Evolutionary conservation across 2,329 filamentous ascomycete genomes (phyloP).

Genomic region (Scytalidium sp.): DNA sequence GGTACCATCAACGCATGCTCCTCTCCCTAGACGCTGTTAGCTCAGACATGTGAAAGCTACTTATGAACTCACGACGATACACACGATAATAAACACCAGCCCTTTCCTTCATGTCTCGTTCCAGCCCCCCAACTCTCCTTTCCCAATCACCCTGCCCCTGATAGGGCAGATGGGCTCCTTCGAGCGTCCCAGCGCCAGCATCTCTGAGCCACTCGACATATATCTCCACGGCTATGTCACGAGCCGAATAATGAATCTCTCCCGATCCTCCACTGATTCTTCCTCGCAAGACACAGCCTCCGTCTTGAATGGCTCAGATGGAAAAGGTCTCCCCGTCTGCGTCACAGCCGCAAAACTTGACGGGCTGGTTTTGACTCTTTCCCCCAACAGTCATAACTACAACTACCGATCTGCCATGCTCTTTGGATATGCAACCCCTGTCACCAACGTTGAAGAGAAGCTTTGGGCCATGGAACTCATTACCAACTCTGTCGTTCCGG

Average conservation of each 20-base stretch:
- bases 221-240: constrained; percentile 86
- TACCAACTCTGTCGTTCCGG: constrained; percentile 69
- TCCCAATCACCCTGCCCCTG: constrained; percentile 79
- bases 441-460: constrained; percentile 67
- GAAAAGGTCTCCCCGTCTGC: constrained; percentile 65
- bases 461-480: constrained; percentile 75
- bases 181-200: constrained; percentile 56
- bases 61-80: constrained; percentile 58
- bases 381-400: constrained; percentile 80
- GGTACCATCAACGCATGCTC: constrained; percentile 4
- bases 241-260: constrained; percentile 70
- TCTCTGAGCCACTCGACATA: constrained; percentile 67
- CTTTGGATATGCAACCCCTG: constrained; percentile 68
- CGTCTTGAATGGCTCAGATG: not conserved
- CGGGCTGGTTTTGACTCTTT: constrained; percentile 75
- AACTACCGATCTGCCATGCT: constrained; percentile 82
- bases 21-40: not conserved
- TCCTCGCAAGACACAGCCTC: constrained; percentile 1
- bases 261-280: constrained; percentile 20
- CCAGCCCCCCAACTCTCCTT: constrained; percentile 51
- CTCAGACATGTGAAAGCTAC: constrained; percentile 3
- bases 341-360: constrained; percentile 73
- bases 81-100: constrained; percentile 71
- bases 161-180: constrained; percentile 81
- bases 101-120: constrained; percentile 79